Evolutionary conservation across 805 yeast genomes (phyloP).

Genomic region (Scheffersomyces coipomensis): DNA sequence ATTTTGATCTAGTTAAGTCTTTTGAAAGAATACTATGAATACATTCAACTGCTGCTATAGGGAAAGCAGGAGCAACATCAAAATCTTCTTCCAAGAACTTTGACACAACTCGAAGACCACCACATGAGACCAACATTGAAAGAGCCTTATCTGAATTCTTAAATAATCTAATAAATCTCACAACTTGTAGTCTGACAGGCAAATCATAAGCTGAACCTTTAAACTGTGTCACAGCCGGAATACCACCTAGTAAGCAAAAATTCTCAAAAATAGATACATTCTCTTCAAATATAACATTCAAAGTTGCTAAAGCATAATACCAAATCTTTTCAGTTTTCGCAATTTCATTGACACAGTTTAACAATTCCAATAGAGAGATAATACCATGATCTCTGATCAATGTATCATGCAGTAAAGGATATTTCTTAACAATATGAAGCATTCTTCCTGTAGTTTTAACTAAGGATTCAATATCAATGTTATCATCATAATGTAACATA

Average conservation of each 20-base stretch:
- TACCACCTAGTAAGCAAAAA: slow-evolving; percentile 43
- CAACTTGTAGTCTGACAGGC: slow-evolving; percentile 36
- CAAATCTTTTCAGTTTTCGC: slow-evolving; percentile 33
- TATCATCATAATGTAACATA: slow-evolving; percentile 25
- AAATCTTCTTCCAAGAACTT: slow-evolving; percentile 48
- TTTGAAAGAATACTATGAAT: slow-evolving; percentile 33
- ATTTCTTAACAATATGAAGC: slow-evolving; percentile 36
- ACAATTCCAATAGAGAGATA: slow-evolving; percentile 34
- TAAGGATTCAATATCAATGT: slow-evolving; percentile 26
- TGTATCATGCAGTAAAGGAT: slow-evolving; percentile 37
- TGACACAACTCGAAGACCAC: slow-evolving; percentile 43
- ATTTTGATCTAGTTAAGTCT: slow-evolving; percentile 37
- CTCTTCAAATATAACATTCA: slow-evolving; percentile 31
- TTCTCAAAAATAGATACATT: slow-evolving; percentile 34
- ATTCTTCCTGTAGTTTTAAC: slow-evolving; percentile 37
- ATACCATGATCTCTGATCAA: slow-evolving; percentile 44
- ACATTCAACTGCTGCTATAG: slow-evolving; percentile 35
- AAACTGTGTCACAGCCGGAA: slow-evolving; percentile 40
- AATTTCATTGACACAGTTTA: slow-evolving; percentile 33
- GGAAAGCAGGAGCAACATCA: slow-evolving; percentile 34
- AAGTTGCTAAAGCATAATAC: slow-evolving; percentile 33
- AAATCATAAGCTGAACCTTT: slow-evolving; percentile 26
- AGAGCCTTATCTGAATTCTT: slow-evolving; percentile 33
- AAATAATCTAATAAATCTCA: slow-evolving; percentile 30
- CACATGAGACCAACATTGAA: slow-evolving; percentile 43